Evolutionary conservation across 345 rosid genomes (phyloP).

Genomic region (Rubroshorea leprosula): DNA sequence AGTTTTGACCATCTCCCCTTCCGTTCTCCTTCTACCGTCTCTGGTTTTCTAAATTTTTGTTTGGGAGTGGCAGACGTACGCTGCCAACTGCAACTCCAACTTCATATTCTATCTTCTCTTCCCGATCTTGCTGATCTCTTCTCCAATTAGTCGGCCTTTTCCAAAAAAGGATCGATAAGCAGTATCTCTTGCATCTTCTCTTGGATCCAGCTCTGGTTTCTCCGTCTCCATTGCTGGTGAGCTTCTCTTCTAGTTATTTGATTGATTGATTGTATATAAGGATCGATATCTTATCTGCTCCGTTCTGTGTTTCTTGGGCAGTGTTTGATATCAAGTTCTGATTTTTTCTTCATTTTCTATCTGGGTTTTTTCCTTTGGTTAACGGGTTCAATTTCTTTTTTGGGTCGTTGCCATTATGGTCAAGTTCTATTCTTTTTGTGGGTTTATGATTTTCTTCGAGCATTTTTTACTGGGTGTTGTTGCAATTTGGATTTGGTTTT

Average conservation of each 20-base stretch:
- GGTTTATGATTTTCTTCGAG: neutral
- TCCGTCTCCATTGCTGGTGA: constrained; percentile 6
- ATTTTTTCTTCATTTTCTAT: neutral
- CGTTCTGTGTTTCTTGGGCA: neutral
- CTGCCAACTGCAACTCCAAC: too few species aligned
- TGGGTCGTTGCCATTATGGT: neutral
- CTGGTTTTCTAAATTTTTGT: too few species aligned
- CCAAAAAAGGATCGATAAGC: neutral
- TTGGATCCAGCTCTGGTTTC: constrained; percentile 17
- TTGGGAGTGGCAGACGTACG: neutral
- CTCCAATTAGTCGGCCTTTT: neutral
- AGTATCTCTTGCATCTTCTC: neutral
- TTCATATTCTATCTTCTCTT: neutral
- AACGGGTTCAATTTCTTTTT: constrained; percentile 7
- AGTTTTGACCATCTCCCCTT: too few species aligned
- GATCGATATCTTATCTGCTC: too few species aligned
- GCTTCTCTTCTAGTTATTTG: neutral
- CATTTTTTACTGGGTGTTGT: constrained; percentile 2
- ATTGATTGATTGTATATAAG: neutral
- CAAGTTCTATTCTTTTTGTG: neutral
- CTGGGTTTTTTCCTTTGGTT: neutral
- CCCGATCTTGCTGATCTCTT: neutral
- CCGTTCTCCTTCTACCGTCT: too few species aligned
- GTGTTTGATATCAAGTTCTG: constrained; percentile 9
- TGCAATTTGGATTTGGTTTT: constrained; percentile 1